Evolutionary conservation across 1,284 basidiomycete genomes (phyloP).

Genomic region (Termitomyces sp.): DNA sequence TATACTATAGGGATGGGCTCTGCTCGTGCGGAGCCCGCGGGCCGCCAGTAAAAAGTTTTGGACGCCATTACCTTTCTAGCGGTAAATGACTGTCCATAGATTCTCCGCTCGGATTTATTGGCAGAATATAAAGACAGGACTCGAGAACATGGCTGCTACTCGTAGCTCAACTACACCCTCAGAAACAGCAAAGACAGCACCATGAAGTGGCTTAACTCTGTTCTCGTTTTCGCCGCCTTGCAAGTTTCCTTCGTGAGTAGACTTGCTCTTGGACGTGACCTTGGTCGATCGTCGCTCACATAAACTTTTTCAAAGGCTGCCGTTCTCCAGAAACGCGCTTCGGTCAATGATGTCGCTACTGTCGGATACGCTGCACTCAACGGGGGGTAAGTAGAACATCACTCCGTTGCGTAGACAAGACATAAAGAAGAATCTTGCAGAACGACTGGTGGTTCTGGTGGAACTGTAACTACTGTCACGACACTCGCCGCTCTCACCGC

Average conservation of each 20-base stretch:
- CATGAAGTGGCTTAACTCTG: constrained; percentile 31
- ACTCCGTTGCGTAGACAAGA: not conserved
- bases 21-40: constrained; percentile 3
- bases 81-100: constrained; percentile 5
- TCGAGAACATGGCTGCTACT: not conserved
- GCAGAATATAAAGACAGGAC: constrained; percentile 6
- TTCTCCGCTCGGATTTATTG: constrained; percentile 5
- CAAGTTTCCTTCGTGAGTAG: constrained; percentile 26
- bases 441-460: constrained; percentile 41
- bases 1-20: not conserved
- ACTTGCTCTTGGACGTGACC: not conserved
- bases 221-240: constrained; percentile 27
- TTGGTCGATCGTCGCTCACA: not conserved
- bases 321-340: constrained; percentile 29
- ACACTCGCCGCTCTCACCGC: constrained; percentile 37
- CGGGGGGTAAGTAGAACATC: constrained; percentile 30
- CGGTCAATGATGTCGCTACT: constrained; percentile 33
- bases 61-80: not conserved
- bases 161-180: not conserved
- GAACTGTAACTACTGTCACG: constrained; percentile 39
- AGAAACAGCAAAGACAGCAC: not conserved
- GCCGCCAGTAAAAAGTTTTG: constrained; percentile 9
- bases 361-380: constrained; percentile 40
- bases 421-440: constrained; percentile 19
- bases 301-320: constrained; percentile 19